Percentiles rank a stretch among this genome's conserved stretches.
Evolutionary conservation across 371 early-diverging fungal genomes (phyloP).

Genomic region (Zychaea mexicana): DNA sequence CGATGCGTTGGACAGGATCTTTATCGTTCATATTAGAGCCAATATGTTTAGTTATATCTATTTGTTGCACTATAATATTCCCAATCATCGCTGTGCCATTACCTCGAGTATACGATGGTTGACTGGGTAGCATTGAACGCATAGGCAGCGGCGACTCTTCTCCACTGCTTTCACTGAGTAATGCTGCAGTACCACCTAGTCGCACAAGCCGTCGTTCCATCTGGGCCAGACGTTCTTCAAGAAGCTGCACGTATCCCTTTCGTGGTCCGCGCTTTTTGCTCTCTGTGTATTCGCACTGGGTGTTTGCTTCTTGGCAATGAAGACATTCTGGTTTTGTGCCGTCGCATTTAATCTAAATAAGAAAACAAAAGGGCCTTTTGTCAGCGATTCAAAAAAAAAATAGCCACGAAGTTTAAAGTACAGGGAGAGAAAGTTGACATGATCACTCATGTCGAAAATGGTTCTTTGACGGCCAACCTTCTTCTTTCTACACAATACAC

Average conservation of each 20-base stretch:
- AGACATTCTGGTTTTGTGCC: constrained; percentile 81
- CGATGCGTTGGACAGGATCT: constrained; percentile 13
- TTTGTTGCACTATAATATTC: too few relatives aligned
- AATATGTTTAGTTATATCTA: neutral
- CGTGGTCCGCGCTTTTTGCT: constrained; percentile 81
- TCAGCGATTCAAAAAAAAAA: neutral
- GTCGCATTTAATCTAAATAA: constrained; percentile 71
- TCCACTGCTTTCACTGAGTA: constrained; percentile 3
- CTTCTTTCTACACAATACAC: constrained; percentile 77
- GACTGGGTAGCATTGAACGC: neutral
- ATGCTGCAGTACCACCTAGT: constrained; percentile 15
- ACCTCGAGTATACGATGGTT: constrained; percentile 1
- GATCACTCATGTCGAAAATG: neutral
- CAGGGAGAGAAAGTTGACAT: neutral
- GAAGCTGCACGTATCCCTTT: constrained; percentile 75
- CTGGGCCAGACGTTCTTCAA: constrained; percentile 70
- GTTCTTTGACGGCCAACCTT: constrained; percentile 48
- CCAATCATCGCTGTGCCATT: too few relatives aligned
- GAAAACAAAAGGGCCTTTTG: neutral
- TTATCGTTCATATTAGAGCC: neutral
- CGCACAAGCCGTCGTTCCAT: constrained; percentile 54
- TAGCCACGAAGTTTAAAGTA: neutral
- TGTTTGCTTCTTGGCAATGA: constrained; percentile 70
- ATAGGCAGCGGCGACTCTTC: neutral
- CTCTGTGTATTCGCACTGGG: constrained; percentile 75